phyloP scores from a whole-genome alignment of 306 rosid genomes.

The Begonia fuchsioides region DNA sequence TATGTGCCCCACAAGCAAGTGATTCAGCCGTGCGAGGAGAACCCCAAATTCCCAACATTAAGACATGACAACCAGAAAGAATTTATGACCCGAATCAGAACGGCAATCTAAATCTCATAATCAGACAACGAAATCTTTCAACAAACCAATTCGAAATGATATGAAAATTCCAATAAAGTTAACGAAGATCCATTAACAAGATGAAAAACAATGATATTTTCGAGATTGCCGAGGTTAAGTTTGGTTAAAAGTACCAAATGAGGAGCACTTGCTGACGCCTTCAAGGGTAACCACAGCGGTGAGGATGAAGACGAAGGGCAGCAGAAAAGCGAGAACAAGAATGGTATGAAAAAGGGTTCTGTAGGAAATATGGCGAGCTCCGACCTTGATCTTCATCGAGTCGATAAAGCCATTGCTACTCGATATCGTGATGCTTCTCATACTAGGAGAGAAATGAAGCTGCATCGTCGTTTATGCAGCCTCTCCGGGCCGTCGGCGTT shows the following conservation, averaged over 20 bases:
- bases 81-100: too few species aligned
- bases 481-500: conserved; percentile 26
- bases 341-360: conserved; percentile 98
- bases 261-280: conserved; percentile 99
- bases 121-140: too few species aligned
- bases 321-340: conserved; percentile 83
- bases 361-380: conserved; percentile 99
- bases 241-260: conserved; percentile 58
- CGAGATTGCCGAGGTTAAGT: conserved; percentile 3
- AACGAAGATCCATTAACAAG: too few species aligned
- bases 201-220: background rate
- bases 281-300: conserved; percentile 99
- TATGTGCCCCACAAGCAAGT: too few species aligned
- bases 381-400: conserved; percentile 99
- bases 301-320: conserved; percentile 96
- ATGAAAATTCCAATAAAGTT: too few species aligned
- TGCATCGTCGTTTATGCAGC: conserved; percentile 99
- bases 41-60: too few species aligned
- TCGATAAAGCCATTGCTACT: conserved; percentile 97
- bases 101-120: too few species aligned
- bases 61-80: too few species aligned
- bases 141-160: too few species aligned
- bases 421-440: conserved; percentile 99
- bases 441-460: conserved; percentile 99
- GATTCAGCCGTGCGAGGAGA: too few species aligned